Conservation (phyloP, 1,284 basidiomycete genomes). For the Neonothopanus nambi region DNA sequence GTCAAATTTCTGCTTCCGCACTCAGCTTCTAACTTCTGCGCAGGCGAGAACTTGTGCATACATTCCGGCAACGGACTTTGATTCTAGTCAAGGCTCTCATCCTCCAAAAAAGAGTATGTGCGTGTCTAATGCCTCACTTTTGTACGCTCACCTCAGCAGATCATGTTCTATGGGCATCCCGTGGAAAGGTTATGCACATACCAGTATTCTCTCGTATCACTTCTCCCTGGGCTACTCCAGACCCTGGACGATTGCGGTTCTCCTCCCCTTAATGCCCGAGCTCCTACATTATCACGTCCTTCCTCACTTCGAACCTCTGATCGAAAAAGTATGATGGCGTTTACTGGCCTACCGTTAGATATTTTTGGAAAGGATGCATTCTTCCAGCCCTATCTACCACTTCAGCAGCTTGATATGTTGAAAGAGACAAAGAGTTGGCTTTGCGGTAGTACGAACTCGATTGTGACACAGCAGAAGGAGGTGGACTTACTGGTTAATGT, state of each 20-base stretch:
- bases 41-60: constrained; percentile 88
- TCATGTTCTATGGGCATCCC: constrained; percentile 97
- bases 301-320: constrained; percentile 89
- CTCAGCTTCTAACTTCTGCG: not conserved
- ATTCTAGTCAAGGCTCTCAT: constrained; percentile 93
- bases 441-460: constrained; percentile 93
- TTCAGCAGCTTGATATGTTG: constrained; percentile 94
- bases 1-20: constrained; percentile 27
- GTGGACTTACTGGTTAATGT: constrained; percentile 93
- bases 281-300: constrained; percentile 66
- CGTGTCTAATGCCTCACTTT: constrained; percentile 4
- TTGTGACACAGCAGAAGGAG: constrained; percentile 92
- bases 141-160: constrained; percentile 44
- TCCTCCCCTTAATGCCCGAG: constrained; percentile 76
- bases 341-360: constrained; percentile 88
- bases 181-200: constrained; percentile 96
- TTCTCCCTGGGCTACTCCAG: constrained; percentile 85
- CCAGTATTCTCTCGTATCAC: constrained; percentile 91
- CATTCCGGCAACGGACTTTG: constrained; percentile 92
- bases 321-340: constrained; percentile 87
- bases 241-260: constrained; percentile 91
- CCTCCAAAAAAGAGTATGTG: constrained; percentile 80
- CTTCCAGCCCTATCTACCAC: constrained; percentile 96
- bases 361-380: constrained; percentile 90
- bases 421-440: constrained; percentile 83